Conservation (phyloP, 306 rosid species). For the Hippophae tibetana region DNA sequence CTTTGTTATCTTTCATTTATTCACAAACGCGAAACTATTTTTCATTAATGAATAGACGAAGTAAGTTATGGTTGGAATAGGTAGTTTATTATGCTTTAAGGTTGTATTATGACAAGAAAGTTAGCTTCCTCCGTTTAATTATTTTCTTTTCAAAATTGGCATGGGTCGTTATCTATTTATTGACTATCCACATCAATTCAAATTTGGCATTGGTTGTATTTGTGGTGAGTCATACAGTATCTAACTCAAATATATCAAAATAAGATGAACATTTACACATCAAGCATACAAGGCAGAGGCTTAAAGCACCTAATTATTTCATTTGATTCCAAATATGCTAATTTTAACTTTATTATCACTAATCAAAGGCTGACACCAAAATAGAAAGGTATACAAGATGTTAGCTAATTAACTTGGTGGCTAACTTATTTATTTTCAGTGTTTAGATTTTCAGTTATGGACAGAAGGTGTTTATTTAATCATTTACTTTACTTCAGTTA, state of each 20-base stretch:
- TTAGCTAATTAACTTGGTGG: not conserved
- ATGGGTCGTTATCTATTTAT: no score
- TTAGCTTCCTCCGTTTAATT: no score
- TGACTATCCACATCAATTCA: no score
- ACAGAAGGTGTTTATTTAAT: no score
- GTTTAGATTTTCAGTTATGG: no score
- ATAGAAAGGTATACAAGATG: not conserved
- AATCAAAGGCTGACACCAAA: not conserved
- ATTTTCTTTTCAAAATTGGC: no score
- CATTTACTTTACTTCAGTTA: no score
- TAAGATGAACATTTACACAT: not conserved
- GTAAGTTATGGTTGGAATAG: slow-evolving; percentile 1
- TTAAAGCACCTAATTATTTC: not conserved
- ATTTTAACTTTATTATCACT: not conserved
- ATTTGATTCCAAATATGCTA: not conserved
- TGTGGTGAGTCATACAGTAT: no score
- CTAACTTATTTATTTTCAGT: not conserved
- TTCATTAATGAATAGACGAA: slow-evolving; percentile 5
- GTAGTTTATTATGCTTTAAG: no score
- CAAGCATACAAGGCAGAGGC: not conserved
- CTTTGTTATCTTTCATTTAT: not conserved
- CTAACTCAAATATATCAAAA: not conserved
- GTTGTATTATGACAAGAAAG: no score
- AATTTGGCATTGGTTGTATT: no score
- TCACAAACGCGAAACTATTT: not conserved